A percentile compares a stretch with the other conserved stretches of the same genome.
Evolutionary conservation across 2,329 filamentous ascomycete species (phyloP).

Genomic region (Apiospora koreana): DNA sequence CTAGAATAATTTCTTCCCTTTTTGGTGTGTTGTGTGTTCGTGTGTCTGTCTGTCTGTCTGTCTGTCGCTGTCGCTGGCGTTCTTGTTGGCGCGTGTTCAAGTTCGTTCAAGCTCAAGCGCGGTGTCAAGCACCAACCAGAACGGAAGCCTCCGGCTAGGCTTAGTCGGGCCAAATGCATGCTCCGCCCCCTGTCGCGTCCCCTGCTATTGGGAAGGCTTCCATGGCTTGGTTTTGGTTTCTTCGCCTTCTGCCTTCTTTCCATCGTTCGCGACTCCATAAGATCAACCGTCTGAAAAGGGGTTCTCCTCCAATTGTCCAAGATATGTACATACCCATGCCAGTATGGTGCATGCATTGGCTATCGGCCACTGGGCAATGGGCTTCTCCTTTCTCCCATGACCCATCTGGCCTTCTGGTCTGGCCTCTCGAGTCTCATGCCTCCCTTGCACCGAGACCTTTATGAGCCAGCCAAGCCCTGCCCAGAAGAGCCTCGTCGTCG

Average conservation of each 20-base stretch:
- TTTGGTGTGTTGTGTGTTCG: not conserved
- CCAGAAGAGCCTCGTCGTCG: not conserved
- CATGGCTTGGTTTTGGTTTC: not conserved
- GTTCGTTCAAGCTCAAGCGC: not conserved
- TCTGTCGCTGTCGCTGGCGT: not conserved
- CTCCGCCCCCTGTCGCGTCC: not conserved
- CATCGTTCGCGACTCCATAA: not conserved
- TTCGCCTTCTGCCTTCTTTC: constrained; percentile 5
- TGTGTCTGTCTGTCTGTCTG: not conserved
- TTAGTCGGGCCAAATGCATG: not conserved
- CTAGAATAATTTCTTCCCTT: constrained; percentile 4
- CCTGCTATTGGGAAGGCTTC: not conserved
- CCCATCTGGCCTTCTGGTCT: not conserved
- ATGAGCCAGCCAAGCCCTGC: not conserved
- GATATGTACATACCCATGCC: not conserved
- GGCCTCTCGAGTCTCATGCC: not conserved
- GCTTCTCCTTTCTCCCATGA: not conserved
- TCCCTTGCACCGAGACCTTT: constrained; percentile 1
- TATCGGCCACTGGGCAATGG: too few species aligned
- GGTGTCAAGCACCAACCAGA: constrained; percentile 1
- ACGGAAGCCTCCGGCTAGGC: not conserved
- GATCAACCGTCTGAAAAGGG: not conserved
- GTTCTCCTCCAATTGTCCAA: not conserved
- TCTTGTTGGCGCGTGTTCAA: not conserved
- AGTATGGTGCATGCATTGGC: not conserved